Percentiles rank a stretch among this genome's conserved stretches.
phyloP scores from a whole-genome alignment of 768 basidiomycete species.

The Hypholoma sublateritium region DNA sequence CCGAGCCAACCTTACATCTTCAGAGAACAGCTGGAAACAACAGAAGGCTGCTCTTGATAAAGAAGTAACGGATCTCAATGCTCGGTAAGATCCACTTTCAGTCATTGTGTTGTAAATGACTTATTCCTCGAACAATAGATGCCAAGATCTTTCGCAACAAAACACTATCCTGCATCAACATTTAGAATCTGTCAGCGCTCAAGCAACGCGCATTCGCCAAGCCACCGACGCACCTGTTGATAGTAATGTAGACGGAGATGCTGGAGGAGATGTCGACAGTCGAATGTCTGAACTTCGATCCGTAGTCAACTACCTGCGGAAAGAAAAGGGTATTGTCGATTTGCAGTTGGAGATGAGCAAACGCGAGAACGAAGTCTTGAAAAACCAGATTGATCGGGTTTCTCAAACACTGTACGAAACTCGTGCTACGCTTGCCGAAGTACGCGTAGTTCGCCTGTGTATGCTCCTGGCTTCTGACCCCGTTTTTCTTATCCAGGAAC shows the following conservation, averaged over 20 bases:
- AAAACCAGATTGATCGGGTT: constrained; percentile 74
- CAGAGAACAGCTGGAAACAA: constrained; percentile 78
- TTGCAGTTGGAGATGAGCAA: constrained; percentile 80
- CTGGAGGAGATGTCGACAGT: constrained; percentile 51
- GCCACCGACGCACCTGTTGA: constrained; percentile 56
- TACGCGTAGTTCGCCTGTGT: constrained; percentile 21
- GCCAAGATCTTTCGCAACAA: constrained; percentile 72
- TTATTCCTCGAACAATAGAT: constrained; percentile 37
- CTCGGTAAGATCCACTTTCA: constrained; percentile 48
- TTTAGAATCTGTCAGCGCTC: constrained; percentile 79
- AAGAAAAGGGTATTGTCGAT: constrained; percentile 91
- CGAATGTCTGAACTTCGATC: constrained; percentile 74
- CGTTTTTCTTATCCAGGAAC: constrained; percentile 52
- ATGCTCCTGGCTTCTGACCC: neutral
- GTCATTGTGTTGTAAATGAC: neutral
- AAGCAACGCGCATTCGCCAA: constrained; percentile 78
- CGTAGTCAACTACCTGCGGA: constrained; percentile 79
- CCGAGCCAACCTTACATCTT: constrained; percentile 64
- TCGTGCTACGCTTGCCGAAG: constrained; percentile 69
- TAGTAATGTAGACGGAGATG: constrained; percentile 35
- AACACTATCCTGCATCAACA: constrained; percentile 80
- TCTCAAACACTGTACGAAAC: constrained; percentile 70
- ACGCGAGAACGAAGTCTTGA: constrained; percentile 72
- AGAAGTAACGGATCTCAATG: constrained; percentile 70
- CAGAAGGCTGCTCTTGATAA: constrained; percentile 78